Percentiles rank a stretch among this genome's conserved stretches.
phyloP scores from a whole-genome alignment of 73 alveolate species.

The Tetrahymena elliotti region DNA sequence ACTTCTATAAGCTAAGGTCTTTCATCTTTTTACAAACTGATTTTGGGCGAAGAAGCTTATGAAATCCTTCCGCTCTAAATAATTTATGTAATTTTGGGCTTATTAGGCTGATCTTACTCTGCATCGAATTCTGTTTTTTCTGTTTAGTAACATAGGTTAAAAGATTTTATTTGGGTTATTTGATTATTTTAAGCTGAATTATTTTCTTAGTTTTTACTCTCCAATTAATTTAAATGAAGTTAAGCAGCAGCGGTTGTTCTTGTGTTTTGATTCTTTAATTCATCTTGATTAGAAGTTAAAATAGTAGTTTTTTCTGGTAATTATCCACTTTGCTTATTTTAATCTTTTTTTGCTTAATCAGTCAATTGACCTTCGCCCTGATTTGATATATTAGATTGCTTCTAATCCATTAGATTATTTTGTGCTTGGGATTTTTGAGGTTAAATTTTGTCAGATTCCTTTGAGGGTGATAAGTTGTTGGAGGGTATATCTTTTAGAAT shows the following conservation, averaged over 20 bases:
- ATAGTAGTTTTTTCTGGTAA: neutral
- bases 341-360: neutral
- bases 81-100: neutral
- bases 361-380: neutral
- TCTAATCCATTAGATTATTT: neutral
- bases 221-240: neutral
- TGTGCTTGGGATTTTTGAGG: neutral
- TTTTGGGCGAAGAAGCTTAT: neutral
- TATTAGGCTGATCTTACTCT: neutral
- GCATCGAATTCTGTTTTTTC: neutral
- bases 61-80: neutral
- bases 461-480: neutral
- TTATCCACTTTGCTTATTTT: neutral
- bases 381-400: neutral
- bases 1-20: neutral
- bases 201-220: no score
- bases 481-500: neutral
- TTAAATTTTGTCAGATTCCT: neutral
- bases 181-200: no score
- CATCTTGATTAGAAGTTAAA: neutral
- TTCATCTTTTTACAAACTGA: neutral
- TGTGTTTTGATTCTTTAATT: no score
- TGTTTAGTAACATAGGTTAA: neutral
- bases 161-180: neutral
- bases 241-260: neutral